Percentiles rank a stretch among this genome's conserved stretches.
Conservation (phyloP, 768 basidiomycete species). For the Pulveroboletus frians region DNA sequence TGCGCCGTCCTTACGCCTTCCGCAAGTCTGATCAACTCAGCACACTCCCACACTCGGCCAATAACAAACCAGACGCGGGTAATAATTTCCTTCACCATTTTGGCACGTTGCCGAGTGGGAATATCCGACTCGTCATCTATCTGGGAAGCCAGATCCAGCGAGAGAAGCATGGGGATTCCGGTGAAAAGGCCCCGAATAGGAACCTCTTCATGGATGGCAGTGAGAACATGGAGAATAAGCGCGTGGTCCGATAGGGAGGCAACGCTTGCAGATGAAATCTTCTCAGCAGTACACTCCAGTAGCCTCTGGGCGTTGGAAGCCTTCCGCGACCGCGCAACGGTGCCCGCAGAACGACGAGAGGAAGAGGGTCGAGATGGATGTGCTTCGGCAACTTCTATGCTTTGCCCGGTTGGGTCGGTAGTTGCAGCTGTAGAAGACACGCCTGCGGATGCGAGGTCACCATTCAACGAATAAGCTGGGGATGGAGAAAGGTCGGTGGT, state of each 20-base stretch:
- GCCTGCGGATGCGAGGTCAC: slow-evolving; percentile 26
- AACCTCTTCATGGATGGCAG: slow-evolving; percentile 61
- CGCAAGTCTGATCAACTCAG: slow-evolving; percentile 47
- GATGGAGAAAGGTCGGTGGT: slow-evolving; percentile 35
- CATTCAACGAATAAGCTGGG: slow-evolving; percentile 36
- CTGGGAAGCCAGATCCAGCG: slow-evolving; percentile 53
- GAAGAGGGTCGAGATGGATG: slow-evolving; percentile 32
- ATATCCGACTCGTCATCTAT: slow-evolving; percentile 38
- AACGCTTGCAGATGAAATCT: slow-evolving; percentile 38
- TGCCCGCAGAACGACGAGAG: slow-evolving; percentile 45
- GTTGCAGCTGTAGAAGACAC: slow-evolving; percentile 31
- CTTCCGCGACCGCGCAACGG: slow-evolving; percentile 52
- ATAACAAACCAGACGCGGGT: slow-evolving; percentile 62
- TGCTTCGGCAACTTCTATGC: slow-evolving; percentile 12
- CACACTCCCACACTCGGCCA: slow-evolving; percentile 65
- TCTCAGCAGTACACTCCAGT: slow-evolving; percentile 43
- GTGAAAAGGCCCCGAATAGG: slow-evolving; percentile 71
- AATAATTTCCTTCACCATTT: slow-evolving; percentile 58
- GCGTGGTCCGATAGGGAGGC: slow-evolving; percentile 74
- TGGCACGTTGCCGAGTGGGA: slow-evolving; percentile 40
- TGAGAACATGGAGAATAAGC: slow-evolving; percentile 63
- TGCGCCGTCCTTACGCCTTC: slow-evolving; percentile 45
- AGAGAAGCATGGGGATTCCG: slow-evolving; percentile 83
- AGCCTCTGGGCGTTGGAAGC: slow-evolving; percentile 50
- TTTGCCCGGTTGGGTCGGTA: slow-evolving; percentile 25